Evolutionary conservation across 1,139 yeast species (phyloP).

Genomic region (Suhomyces bribrorum): DNA sequence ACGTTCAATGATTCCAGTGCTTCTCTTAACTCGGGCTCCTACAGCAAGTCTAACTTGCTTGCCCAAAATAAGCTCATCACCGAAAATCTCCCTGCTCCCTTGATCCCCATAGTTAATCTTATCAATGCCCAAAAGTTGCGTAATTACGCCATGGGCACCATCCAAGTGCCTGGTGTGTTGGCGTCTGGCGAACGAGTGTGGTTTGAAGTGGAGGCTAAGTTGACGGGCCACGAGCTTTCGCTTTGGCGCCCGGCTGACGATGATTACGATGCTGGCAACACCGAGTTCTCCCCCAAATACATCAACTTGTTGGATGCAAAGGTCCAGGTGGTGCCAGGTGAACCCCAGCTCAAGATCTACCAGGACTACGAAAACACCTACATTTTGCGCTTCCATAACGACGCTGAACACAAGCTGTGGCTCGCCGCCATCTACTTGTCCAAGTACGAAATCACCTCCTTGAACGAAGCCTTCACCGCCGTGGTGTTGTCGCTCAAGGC

Average conservation of each 20-base stretch:
- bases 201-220: slow-evolving; percentile 45
- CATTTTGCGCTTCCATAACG: slow-evolving; percentile 34
- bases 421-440: slow-evolving; percentile 48
- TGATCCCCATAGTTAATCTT: slow-evolving; percentile 44
- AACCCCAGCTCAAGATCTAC: slow-evolving; percentile 33
- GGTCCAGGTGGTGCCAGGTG: slow-evolving; percentile 23
- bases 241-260: slow-evolving; percentile 43
- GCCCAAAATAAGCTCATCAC: slow-evolving; percentile 26
- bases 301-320: slow-evolving; percentile 52
- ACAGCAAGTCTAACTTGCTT: slow-evolving; percentile 8
- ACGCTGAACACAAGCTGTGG: slow-evolving; percentile 43
- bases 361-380: slow-evolving; percentile 38
- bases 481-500: slow-evolving; percentile 58
- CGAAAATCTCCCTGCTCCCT: slow-evolving; percentile 38
- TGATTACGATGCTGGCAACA: slow-evolving; percentile 27
- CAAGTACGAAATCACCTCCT: slow-evolving; percentile 50
- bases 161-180: slow-evolving; percentile 26
- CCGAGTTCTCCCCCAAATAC: slow-evolving; percentile 46
- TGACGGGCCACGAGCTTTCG: slow-evolving; percentile 54
- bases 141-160: slow-evolving; percentile 37
- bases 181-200: slow-evolving; percentile 25
- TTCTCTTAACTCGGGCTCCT: slow-evolving; percentile 5
- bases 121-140: slow-evolving; percentile 45
- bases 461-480: slow-evolving; percentile 60
- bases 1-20: slow-evolving; percentile 14